Conservation (phyloP, 768 basidiomycete species). For the Lactifluus hygrophoroides region DNA sequence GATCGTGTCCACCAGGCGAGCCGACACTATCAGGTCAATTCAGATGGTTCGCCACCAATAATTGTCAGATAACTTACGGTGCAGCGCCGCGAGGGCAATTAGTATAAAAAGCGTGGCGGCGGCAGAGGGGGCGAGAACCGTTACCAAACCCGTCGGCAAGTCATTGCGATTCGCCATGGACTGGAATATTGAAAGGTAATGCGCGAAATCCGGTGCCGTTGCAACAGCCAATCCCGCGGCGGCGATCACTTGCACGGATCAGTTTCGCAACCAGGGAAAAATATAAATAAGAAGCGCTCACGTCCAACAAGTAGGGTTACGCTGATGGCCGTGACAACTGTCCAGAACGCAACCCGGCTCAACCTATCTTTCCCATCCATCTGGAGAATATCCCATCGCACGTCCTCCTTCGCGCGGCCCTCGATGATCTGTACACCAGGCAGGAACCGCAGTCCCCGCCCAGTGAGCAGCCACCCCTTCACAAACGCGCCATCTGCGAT, state of each 20-base stretch:
- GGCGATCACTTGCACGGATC: conserved; percentile 48
- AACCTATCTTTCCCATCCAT: conserved; percentile 37
- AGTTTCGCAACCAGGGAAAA: neutral
- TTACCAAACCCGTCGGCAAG: conserved; percentile 55
- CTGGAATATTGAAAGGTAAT: conserved; percentile 58
- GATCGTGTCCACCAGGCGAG: conserved; percentile 37
- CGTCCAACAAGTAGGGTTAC: conserved; percentile 49
- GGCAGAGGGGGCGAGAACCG: conserved; percentile 59
- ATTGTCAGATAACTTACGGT: conserved; percentile 39
- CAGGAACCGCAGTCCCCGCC: conserved; percentile 54
- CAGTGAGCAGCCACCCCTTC: conserved; percentile 74
- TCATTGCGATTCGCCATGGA: conserved; percentile 41
- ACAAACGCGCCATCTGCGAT: conserved; percentile 63
- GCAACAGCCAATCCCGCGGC: conserved; percentile 58
- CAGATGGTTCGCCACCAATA: neutral
- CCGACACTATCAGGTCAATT: conserved; percentile 11
- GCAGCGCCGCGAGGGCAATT: conserved; percentile 43
- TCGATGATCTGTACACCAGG: conserved; percentile 63
- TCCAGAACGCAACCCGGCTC: conserved; percentile 49
- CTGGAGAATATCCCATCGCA: conserved; percentile 72
- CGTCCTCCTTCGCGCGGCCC: conserved; percentile 75
- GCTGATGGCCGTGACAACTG: conserved; percentile 40
- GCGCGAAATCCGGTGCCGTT: conserved; percentile 63
- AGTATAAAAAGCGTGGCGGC: conserved; percentile 50
- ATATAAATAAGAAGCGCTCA: conserved; percentile 34